Base-by-base conservation (phyloP, 768 basidiomycete species). In the Boletus rubescentipes region DNA sequence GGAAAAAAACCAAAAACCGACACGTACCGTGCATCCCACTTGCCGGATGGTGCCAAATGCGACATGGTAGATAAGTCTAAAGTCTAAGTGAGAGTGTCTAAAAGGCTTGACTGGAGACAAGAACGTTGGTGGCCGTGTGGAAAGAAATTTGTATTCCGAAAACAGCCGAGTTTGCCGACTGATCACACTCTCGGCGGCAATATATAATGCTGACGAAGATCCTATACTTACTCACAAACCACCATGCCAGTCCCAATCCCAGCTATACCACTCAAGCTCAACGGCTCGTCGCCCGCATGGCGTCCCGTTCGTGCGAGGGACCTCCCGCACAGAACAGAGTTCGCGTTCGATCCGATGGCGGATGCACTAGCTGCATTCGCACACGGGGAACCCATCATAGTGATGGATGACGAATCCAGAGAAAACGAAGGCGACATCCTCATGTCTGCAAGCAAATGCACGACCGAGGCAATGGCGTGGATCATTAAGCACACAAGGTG, bases 381-480 rank as follows among this genome's bases (percentile, higher is more conserved):
- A 3, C 77, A 77, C 5, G 95, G 95, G 2, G 91, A 96, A 66
- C 94, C 98, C 60, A 78, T 99, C 50, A 91, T 99, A 1, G 97
- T 98, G 7, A 93, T 98, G 89, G 97, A 99, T 69, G 96, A 98
- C 72, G 91, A 97, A 72, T 78, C 79, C 59, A 78, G 97, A 55
- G 97, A 99, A 75, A 99, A 99, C 68, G 97, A 99, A 68, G 96
- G 97, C 2, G 97, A 99, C 71, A 75, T 99, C 53, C 93, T 98
- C 67, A 88, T 93, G 65, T 85, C 96, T 14, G 97, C 85, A 3
- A 78, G 79, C 23, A 81, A 85, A 47, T 86, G 91, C 60, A 93
- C 94, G 36, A 91, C 93, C 2, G 91, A 98, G 72, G 91, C 94
- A 67, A 98, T 99, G 97, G 96, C 97, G 1, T 99, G 93, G 93